Base-by-base conservation (phyloP, 2,329 filamentous ascomycete species). In the Annulohypoxylon truncatum region DNA sequence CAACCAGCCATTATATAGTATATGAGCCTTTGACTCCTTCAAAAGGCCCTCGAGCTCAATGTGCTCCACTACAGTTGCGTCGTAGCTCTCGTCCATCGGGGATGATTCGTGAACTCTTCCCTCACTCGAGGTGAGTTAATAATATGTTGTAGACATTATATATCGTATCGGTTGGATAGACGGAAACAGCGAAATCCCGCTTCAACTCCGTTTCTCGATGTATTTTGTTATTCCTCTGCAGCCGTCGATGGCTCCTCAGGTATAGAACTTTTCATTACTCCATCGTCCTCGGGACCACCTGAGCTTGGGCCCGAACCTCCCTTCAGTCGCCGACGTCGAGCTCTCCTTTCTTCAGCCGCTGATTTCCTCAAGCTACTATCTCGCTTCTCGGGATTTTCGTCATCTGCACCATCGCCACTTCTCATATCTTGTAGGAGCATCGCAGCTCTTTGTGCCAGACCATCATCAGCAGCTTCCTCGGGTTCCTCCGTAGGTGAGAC, bases 361-460 rank as follows among this genome's bases (percentile, higher is more conserved):
- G 89, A 80, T 61, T 89, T 85, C 58, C 93, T 82, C 61, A 93
- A 83, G 64, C 82, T 87, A 64, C 82, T 87, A 72, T 90, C 85
- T 62, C 88, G 79, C 79, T 85, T 81, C 76, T 87, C 82, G 18
- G 80, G 81, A 33, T 83, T 81, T 2, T 84, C 85, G 15, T 83
- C 85, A 20, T 86, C 87, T 59, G 71, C 88, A 42, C 89, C 86
- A 51, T 90, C 87, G 42, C 87, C 86, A 24, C 87, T 85, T 63
- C 93, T 88, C 79, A 97, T 90, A 47, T 93, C 93, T 75, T 97
- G 92, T 28, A 98, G 83, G 77, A 97, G 82, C 69, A 90, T 88
- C 1, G 93, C 93, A 2, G 95, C 94, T 55, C 94, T 88, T 72
- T 94, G 91, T 2, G 93, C 94, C 26, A 98, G 89, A 69, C 97